Base-by-base conservation (phyloP, 345 rosid species). In the Salix dunnii region DNA sequence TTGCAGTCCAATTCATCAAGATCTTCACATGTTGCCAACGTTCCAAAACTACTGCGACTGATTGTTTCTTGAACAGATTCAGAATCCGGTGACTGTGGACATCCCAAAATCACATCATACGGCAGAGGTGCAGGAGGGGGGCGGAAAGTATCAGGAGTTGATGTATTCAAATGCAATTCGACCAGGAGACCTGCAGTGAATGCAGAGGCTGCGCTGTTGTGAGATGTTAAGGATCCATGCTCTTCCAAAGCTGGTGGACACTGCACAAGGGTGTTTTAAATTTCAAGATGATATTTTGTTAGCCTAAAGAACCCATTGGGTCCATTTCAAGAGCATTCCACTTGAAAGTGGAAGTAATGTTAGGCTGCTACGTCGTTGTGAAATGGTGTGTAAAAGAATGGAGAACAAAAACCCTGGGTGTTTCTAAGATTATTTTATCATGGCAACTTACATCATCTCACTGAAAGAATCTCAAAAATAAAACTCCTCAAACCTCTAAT, bases 1-100 rank as follows among this genome's bases (percentile, higher is more conserved):
- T 84, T 89, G 79, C 86, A 80, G 74, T 86, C 91, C 72, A 81
- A 77, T 65, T 87, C 91, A 40, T 76, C 83, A 77, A 77, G 70
- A 77, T 73, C 77, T 40, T 77, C 84, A 36, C 73, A 67, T 12
- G 55, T 77, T 61, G 77, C 78, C 30, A 69, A 77, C 38, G 78
- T 73, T 46, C 69, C 84, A 72, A 73, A 68, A 77, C 74, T 81
- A 62, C 80, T 49, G 1, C 38, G 70, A 68, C 84, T 73, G 51
- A 64, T 38, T 3, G 76, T 70, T 53, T 80, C 79, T 67, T 65
- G 43, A 35, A 49, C 58, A 60, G 84, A 76, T 23, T 77, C 81
- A 61, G 80, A 72, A 68, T 81, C 77, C 20, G 80, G 51, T 20
- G 78, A 76, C 67, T 51, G 53, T 38, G 68, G 78, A 51, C 84